phyloP scores from a whole-genome alignment of 1,139 yeast species.

The Geotrichum cucujoidarum region DNA sequence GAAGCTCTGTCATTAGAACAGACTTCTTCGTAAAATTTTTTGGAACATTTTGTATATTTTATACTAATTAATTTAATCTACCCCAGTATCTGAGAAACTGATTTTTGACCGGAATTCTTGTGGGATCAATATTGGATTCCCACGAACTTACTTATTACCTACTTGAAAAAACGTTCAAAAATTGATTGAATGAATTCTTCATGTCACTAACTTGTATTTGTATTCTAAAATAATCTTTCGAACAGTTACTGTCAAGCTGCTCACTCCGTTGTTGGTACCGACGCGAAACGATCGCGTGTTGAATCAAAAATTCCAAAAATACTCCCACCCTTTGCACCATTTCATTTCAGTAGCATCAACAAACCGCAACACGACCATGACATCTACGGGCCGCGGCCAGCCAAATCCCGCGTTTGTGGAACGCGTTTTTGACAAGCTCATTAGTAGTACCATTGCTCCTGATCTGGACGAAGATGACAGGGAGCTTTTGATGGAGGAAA shows the following conservation, averaged over 20 bases:
- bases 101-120: too few relatives aligned
- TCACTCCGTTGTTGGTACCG: neutral
- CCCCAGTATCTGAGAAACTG: too few relatives aligned
- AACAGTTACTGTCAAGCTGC: too few relatives aligned
- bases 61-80: neutral
- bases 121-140: too few relatives aligned
- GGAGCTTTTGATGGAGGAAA: constrained; percentile 8
- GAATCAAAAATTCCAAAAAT: neutral
- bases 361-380: neutral
- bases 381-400: neutral
- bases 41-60: neutral
- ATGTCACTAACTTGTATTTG: too few relatives aligned
- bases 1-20: constrained; percentile 15
- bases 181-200: too few relatives aligned
- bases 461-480: constrained; percentile 16
- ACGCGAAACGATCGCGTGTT: constrained; percentile 4
- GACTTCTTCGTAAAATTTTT: neutral
- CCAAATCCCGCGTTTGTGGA: constrained; percentile 9
- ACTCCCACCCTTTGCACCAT: neutral
- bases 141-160: too few relatives aligned
- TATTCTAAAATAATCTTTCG: too few relatives aligned
- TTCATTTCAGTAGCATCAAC: neutral
- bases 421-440: constrained; percentile 14
- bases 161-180: too few relatives aligned
- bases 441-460: constrained; percentile 16